A percentile compares a stretch with the other conserved stretches of the same genome.
Conservation (phyloP, 2,329 filamentous ascomycete genomes). For the Rutstroemia sydowiana region DNA sequence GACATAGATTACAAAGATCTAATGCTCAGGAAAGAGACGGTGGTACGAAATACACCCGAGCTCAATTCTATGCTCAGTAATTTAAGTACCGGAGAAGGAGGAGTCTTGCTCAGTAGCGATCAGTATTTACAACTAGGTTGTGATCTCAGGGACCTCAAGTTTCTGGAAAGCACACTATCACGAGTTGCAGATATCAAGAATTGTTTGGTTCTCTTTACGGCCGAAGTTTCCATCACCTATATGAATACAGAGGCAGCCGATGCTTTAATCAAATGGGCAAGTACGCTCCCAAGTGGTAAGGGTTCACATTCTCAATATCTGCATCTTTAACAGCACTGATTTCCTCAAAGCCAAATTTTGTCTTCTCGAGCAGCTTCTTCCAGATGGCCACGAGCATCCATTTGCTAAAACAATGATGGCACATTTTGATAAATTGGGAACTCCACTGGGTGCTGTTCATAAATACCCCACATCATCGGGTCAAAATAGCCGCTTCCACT, state of each 20-base stretch:
- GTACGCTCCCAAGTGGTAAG: slow-evolving; percentile 58
- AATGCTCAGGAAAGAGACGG: slow-evolving; percentile 63
- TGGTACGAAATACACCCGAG: slow-evolving; percentile 57
- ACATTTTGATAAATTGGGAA: slow-evolving; percentile 75
- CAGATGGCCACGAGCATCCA: slow-evolving; percentile 68
- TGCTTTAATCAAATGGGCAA: slow-evolving; percentile 71
- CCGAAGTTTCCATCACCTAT: slow-evolving; percentile 87
- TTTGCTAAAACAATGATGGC: slow-evolving; percentile 81
- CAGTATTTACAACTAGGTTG: slow-evolving; percentile 76
- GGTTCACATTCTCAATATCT: background rate
- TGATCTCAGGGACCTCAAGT: slow-evolving; percentile 62
- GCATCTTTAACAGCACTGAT: slow-evolving; percentile 6
- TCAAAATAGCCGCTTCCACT: slow-evolving; percentile 61
- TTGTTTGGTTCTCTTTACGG: slow-evolving; percentile 67
- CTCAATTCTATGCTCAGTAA: slow-evolving; percentile 46
- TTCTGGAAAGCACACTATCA: slow-evolving; percentile 52
- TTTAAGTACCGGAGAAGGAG: slow-evolving; percentile 35
- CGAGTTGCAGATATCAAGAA: slow-evolving; percentile 49
- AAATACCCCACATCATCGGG: slow-evolving; percentile 59
- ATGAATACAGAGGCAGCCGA: slow-evolving; percentile 72
- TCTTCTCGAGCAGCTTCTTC: slow-evolving; percentile 78
- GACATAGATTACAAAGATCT: slow-evolving; percentile 82
- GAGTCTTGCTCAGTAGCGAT: slow-evolving; percentile 55
- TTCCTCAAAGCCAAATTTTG: slow-evolving; percentile 64
- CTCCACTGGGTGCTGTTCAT: slow-evolving; percentile 66